phyloP scores from a whole-genome alignment of 1,139 yeast genomes.

The Saccharomyces hybrid region DNA sequence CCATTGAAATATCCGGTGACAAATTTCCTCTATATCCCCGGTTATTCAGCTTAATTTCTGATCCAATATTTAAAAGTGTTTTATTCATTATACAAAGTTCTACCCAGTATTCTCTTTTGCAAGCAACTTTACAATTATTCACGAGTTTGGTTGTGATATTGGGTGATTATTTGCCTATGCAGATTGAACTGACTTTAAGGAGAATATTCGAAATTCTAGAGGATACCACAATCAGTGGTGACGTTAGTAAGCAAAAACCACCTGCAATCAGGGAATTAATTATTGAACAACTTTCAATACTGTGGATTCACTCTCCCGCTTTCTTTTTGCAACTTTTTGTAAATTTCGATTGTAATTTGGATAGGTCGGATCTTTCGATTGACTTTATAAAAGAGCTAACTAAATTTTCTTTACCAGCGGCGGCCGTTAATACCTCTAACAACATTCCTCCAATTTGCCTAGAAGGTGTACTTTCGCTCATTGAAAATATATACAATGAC shows the following conservation, averaged over 20 bases:
- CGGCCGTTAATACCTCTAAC: conserved; percentile 66
- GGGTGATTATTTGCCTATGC: conserved; percentile 53
- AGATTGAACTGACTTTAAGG: conserved; percentile 55
- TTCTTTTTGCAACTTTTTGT: conserved; percentile 70
- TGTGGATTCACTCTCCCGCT: conserved; percentile 74
- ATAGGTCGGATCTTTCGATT: conserved; percentile 67
- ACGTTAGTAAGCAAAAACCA: conserved; percentile 23
- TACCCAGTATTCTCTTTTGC: conserved; percentile 57
- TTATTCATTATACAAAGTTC: conserved; percentile 54
- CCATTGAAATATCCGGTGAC: conserved; percentile 73
- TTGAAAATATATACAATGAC: conserved; percentile 56
- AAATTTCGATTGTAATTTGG: conserved; percentile 85
- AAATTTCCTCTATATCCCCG: conserved; percentile 58
- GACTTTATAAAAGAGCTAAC: conserved; percentile 64
- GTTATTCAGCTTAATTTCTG: conserved; percentile 59
- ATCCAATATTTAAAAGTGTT: conserved; percentile 72
- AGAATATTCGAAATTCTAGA: conserved; percentile 49
- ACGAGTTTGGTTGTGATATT: conserved; percentile 55
- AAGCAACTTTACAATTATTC: conserved; percentile 66
- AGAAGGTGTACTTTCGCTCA: conserved; percentile 71
- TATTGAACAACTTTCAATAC: conserved; percentile 70
- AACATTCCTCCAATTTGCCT: conserved; percentile 88
- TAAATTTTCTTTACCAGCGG: conserved; percentile 67
- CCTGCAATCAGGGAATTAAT: conserved; percentile 59
- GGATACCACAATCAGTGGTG: conserved; percentile 29